Base-by-base conservation (phyloP, 2,329 filamentous ascomycete species). In the Cladosporium sp. region DNA sequence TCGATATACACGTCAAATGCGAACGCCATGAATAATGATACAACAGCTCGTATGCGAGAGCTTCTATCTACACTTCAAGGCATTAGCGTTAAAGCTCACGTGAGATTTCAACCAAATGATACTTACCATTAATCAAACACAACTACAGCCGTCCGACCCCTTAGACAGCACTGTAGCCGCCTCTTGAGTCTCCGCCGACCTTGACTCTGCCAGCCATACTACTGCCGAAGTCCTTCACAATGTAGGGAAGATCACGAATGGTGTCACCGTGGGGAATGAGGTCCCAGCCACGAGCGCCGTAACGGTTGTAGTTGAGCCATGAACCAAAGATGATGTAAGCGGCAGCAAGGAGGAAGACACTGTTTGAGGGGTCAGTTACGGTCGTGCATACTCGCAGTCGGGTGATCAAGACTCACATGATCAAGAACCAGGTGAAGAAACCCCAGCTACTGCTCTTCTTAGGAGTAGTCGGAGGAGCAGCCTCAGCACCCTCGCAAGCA, bases 301-400 rank as follows among this genome's bases (percentile, higher is more conserved):
- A 96, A 61, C 92, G 89, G 78, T 91, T 97, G 81, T 97, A 97
- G 79, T 97, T 97, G 72, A 97, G 86, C 94, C 94, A 99, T 19
- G 92, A 96, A 63, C 93, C 92, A 70, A 97, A 97, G 72, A 97
- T 96, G 64, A 99, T 86, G 76, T 97, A 99, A 22, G 92, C 78
- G 1, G 94, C 91, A 39, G 86, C 88, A 45, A 84, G 84, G 61
- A 97, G 81, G 82, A 99, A 99, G 59, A 88, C 77, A 65, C 92
- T 96, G 64, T 19, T 32, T 32, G 17, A 47, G 34, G 22, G 32
- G 52, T 60, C 42, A 63, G 63, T 45, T 19, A 22, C 22, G 9
- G 22, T 45, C n/a, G 25, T n/a, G 5, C 2, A 22, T 42, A 35
- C 17, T 19, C 2, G 32, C 12, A 24, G n/a, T n/a, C 20, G 20